Evolutionary conservation across 441 rosid species (phyloP), one percentile per base, ranked within the genome.

Genomic region (Mallotus japonicus): DNA sequence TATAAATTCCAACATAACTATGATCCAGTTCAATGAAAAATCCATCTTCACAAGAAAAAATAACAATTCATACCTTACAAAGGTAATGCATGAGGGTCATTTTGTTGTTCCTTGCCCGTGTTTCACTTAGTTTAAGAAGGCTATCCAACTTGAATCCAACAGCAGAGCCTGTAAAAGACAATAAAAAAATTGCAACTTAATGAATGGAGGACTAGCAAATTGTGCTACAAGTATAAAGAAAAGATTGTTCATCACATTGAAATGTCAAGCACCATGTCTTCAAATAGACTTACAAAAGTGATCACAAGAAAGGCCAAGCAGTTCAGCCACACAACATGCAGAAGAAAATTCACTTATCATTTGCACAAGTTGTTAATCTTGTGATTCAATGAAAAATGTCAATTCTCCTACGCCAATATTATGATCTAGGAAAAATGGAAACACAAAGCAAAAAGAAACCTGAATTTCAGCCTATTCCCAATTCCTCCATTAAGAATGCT

Each of bases 71-170:
- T 83, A 96, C 99, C 97, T 96, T 96, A 85, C 99, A 96, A 67
- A 92, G 94, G 85, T 93, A 96, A 81, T 96, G 98, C 99, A 96
- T 93, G 82, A 96, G 92, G 59, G 99, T 96, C 88, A 90, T 93
- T 86, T 86, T 93, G 83, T 82, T 96, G 78, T 93, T 96, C 79
- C 81, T 85, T 16, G 98, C 94, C 59, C 97, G 82, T 24, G 98
- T 96, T 51, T 96, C 98, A 56, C 93, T 93, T 73, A 96, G 97
- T 80, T 93, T 96, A 71, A 93, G 97, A 73, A 96, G 97, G 77
- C 97, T 93, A 75, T 96, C 99, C 86, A 92, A 82, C 80, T 87
- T 87, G 82, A 93, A 96, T 70, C 98, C 98, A 81, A 96, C 75
- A 64, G 97, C 99, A 62, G 97, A 85, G 58, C 99, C 98, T 93